phyloP scores from a whole-genome alignment of 2,329 filamentous ascomycete species.

The Incumbomyces delicatus region DNA sequence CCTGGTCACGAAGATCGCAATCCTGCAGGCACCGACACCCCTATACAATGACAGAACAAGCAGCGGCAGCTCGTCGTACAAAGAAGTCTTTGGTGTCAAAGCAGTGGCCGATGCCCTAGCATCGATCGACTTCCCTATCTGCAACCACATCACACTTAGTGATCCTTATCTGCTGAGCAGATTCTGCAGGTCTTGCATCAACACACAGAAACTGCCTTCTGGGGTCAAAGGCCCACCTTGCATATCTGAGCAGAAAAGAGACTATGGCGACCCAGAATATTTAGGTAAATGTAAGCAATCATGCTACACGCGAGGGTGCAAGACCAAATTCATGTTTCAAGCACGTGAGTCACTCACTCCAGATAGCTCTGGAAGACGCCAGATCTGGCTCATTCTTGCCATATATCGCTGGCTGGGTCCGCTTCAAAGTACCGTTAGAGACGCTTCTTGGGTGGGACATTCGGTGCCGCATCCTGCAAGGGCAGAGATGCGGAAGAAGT shows the following conservation, averaged over 20 bases:
- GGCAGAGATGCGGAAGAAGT: conserved; percentile 17
- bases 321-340: conserved; percentile 22
- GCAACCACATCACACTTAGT: conserved; percentile 18
- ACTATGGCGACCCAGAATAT: conserved; percentile 11
- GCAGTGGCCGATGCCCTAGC: conserved; percentile 18
- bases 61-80: conserved; percentile 19
- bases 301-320: conserved; percentile 19
- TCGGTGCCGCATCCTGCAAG: conserved; percentile 15
- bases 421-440: conserved; percentile 12
- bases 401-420: conserved; percentile 22
- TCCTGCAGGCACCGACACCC: conserved; percentile 18
- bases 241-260: conserved; percentile 18
- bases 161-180: conserved; percentile 21
- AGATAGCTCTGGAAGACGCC: conserved; percentile 19
- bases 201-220: conserved; percentile 19
- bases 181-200: conserved; percentile 21
- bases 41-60: conserved; percentile 14
- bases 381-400: conserved; percentile 21
- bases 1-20: conserved; percentile 20
- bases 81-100: conserved; percentile 20
- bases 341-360: conserved; percentile 18
- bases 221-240: conserved; percentile 19
- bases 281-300: conserved; percentile 18
- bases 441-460: conserved; percentile 16
- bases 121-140: conserved; percentile 18